Base-by-base conservation (phyloP, 2,329 filamentous ascomycete species). In the Xylogone sp. region DNA sequence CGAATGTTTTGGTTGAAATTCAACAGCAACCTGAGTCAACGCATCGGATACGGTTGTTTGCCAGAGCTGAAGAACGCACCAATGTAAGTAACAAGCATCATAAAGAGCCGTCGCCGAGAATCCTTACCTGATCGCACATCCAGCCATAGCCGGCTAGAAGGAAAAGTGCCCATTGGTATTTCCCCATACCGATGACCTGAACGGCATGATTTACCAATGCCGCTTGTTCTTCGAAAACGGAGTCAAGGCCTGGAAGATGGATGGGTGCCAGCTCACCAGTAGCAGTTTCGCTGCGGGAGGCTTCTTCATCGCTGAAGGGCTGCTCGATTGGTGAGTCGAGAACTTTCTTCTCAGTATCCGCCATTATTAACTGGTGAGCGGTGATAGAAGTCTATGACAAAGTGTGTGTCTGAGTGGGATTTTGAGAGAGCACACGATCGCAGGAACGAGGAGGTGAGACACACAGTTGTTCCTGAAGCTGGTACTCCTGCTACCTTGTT, bases 21-120 rank as follows among this genome's bases (percentile, higher is more conserved):
- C 50, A 69, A 71, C 50, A 69, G 81, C 34, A 4, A 39, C 34
- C n/a, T 39, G 34, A 39, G 34, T 4, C 2, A 83, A 81, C 24
- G 77, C 73, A 1, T 68, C 67, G 1, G 82, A 75, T 53, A 85
- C 79, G 64, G 86, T 79, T 56, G 76, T 79, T 64, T 87, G 83
- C 50, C 86, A 75, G 13, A 81, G 70, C 3, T 34, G 24, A 27
- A n/a, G 79, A 70, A 43, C 79, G 73, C 31, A 80, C 63, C 1
- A 73, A 77, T 59, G 81, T 78, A 34, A 79, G 34, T 77, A 39
- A 5, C n/a, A 27, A 27, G 12, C n/a, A 7, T 16, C 34, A 39
- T 31, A 31, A 13, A 31, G 13, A 13, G 27, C 27, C 27, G 1
- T 76, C 77, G 56, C 79, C 79, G 43, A 77, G 72, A 21, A 42